phyloP scores from a whole-genome alignment of 2,329 filamentous ascomycete species.

The Trichophyton schoenleinii region DNA sequence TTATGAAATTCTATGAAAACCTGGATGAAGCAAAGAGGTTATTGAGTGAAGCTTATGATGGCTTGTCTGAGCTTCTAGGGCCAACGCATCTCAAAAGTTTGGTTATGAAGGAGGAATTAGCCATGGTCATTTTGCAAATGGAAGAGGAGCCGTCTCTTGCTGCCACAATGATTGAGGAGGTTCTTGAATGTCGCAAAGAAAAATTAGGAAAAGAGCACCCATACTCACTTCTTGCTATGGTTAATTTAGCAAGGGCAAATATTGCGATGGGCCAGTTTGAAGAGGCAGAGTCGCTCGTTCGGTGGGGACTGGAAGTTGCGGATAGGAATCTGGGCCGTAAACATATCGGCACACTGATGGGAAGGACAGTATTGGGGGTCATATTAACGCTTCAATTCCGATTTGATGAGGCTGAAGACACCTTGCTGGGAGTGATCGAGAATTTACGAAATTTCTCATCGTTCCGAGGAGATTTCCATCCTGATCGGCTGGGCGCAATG shows the following conservation, averaged over 20 bases:
- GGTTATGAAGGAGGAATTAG: slow-evolving; percentile 12
- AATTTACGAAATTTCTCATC: not conserved
- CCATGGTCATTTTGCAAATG: slow-evolving; percentile 11
- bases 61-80: too few species aligned
- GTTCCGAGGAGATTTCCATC: not conserved
- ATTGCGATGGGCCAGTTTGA: slow-evolving; percentile 11
- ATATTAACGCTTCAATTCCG: too few species aligned
- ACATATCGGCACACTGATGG: slow-evolving; percentile 18
- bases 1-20: not conserved
- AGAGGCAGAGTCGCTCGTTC: slow-evolving; percentile 6
- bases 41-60: too few species aligned
- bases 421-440: not conserved
- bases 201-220: slow-evolving; percentile 25
- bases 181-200: slow-evolving; percentile 10
- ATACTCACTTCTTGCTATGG: slow-evolving; percentile 20
- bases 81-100: too few species aligned
- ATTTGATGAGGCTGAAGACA: not conserved
- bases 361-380: not conserved
- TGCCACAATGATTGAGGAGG: not conserved
- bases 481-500: not conserved
- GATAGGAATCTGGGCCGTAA: slow-evolving; percentile 17
- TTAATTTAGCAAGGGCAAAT: slow-evolving; percentile 15
- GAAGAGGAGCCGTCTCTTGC: not conserved
- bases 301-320: slow-evolving; percentile 14
- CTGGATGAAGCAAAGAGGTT: slow-evolving; percentile 11